Evolutionary conservation across 768 basidiomycete genomes (phyloP), one percentile per base, ranked within the genome.

Genomic region (Calocera cornea): DNA sequence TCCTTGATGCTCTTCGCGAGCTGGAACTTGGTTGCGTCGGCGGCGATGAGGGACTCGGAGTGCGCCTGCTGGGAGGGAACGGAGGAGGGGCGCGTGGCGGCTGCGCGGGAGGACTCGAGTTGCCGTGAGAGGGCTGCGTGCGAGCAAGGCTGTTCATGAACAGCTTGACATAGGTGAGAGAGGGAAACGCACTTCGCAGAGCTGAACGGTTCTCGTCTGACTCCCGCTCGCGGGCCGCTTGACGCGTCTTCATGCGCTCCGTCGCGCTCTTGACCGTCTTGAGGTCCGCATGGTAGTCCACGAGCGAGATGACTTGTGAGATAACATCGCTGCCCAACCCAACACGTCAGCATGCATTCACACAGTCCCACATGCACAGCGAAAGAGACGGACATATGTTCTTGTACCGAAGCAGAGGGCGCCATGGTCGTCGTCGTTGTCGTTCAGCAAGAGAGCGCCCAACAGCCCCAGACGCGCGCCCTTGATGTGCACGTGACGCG

Each of bases 261-360:
- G 91, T 88, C 8, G 88, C 86, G 7, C 82, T 84, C 17, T 86
- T 84, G 64, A 92, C 88, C 14, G 87, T 86, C 67, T 87, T 77
- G 73, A 85, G 90, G 75, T 92, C 90, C 65, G 90, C 88, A 47
- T 87, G 86, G 12, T 88, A 87, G 72, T 89, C 86, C 66, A 92
- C 88, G 67, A 90, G 85, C 2, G 83, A 81, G 34, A 83, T 78
- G 83, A 90, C 88, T 33, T 67, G 65, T n/a, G 69, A 44, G n/a
- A 70, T 70, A 41, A 70, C 67, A 31, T 60, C 54, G 33, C 69
- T 70, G 27, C 44, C 8, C 44, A 27, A 31, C 54, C 10, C 31
- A 11, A n/a, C n/a, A n/a, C n/a, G 31, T 60, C 54, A 31, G 54
- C 19, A 27, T 22, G 2, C 7, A 27, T 31, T 27, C 14, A 27